Evolutionary conservation across 768 basidiomycete genomes (phyloP), one percentile per base, ranked within the genome.

Genomic region (Mycena indigotica): DNA sequence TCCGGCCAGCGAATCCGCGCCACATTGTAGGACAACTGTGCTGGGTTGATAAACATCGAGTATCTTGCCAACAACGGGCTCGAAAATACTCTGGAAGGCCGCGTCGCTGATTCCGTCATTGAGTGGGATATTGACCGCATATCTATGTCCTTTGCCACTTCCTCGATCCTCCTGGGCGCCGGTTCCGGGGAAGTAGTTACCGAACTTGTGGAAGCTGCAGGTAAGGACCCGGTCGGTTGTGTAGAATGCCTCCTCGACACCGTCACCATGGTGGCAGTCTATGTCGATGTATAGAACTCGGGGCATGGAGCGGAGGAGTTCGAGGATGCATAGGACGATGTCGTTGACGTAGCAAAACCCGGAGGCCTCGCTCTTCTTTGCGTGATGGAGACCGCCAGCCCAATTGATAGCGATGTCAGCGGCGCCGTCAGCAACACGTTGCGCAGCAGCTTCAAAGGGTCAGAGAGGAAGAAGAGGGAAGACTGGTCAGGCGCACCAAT

Each of bases 301-400:
- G 2, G 91, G 81, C 67, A 86, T 85, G 54, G 79, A 84, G 63
- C 95, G 84, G n/a, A 96, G 77, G 6, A 99, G 86, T 71, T 97
- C 96, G 48, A 99, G 81, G 35, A 97, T 96, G 41, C 87, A 89
- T 24, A 98, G 86, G 1, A 97, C 95, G 69, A 98, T 99, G 72
- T 95, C 92, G 72, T 99, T 99, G 74, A 98, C 88, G 78, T 98
- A 99, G 79, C 97, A 99, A 75, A 99, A 99, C 15, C 97, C 97
- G 5, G 91, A 92, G 0, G 96, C 97, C 75, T 98, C 97, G 54
- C 91, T 85, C 72, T 98, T 98, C 77, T 99, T 99, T n/a, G 97
- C 97, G 72, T 99, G 97, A 73, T 99, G 97, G 3, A 99, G 81
- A 2, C 97, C 97, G 8, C 97, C 97, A 0, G 97, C 94, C 97